These are phyloP conservation scores for Hyaloperonospora brassicae DNA, from an alignment of 352 stramenopile genomes.

Conservation along the genomic window DNA sequence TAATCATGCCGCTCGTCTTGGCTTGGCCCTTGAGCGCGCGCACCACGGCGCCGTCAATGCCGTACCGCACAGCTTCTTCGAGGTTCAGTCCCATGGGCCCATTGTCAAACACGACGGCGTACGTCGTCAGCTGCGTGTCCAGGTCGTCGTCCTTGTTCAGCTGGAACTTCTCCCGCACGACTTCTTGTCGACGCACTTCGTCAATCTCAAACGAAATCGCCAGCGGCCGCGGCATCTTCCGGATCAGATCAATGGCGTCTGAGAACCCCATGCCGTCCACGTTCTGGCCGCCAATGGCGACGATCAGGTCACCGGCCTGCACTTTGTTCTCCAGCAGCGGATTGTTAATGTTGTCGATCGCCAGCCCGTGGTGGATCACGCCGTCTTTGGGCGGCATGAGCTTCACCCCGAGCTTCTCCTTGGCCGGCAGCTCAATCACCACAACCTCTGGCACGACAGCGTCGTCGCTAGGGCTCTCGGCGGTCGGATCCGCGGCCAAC, in stretches of 20 bases:
- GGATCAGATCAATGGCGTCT: constrained; percentile 77
- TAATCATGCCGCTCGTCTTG: constrained; percentile 78
- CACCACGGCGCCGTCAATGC: constrained; percentile 75
- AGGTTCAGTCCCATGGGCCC: constrained; percentile 77
- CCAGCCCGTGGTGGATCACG: constrained; percentile 74
- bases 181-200: constrained; percentile 45
- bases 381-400: constrained; percentile 76
- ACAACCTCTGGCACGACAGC: constrained; percentile 39
- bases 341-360: constrained; percentile 86
- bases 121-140: constrained; percentile 70
- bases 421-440: constrained; percentile 73
- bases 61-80: constrained; percentile 78
- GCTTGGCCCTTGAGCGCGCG: constrained; percentile 76
- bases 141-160: constrained; percentile 52
- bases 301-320: constrained; percentile 70
- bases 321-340: constrained; percentile 77
- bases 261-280: constrained; percentile 79
- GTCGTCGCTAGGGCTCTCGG: neutral
- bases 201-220: constrained; percentile 82
- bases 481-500: neutral
- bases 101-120: constrained; percentile 80
- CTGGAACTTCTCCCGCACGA: constrained; percentile 48
- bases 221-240: constrained; percentile 68
- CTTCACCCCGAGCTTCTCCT: constrained; percentile 83
- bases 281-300: constrained; percentile 69